Conservation (phyloP, 2,329 filamentous ascomycete species). For the Endocalyx cinctus region DNA sequence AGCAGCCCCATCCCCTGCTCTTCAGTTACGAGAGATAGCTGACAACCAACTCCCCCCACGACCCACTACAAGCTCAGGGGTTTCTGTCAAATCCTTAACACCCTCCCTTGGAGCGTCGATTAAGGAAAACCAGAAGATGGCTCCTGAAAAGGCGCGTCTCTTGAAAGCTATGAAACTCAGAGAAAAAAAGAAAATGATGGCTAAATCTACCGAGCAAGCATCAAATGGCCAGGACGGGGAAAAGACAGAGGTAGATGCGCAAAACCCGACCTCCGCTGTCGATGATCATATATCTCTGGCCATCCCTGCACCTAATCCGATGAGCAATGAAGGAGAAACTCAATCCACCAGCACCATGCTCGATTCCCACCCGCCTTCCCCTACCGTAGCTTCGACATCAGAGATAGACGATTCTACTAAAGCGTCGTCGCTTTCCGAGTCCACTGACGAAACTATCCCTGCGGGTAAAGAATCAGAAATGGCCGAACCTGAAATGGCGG, state of each 20-base stretch:
- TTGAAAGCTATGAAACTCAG: slow-evolving; percentile 92
- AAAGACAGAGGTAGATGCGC: too few species aligned
- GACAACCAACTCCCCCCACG: slow-evolving; percentile 32
- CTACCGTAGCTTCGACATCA: slow-evolving; percentile 44
- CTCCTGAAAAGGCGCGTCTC: slow-evolving; percentile 83
- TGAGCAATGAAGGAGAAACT: slow-evolving; percentile 34
- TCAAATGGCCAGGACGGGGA: too few species aligned
- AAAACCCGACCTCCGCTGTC: slow-evolving; percentile 10
- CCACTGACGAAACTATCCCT: slow-evolving; percentile 56
- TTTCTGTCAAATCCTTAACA: slow-evolving; percentile 37
- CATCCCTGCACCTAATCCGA: slow-evolving; percentile 33
- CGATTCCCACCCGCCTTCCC: slow-evolving; percentile 56
- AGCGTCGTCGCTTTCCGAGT: slow-evolving; percentile 60
- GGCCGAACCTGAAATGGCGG: too few species aligned
- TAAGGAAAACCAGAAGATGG: slow-evolving; percentile 55
- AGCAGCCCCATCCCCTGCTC: too few species aligned
- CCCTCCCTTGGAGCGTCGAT: slow-evolving; percentile 34
- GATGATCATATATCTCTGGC: slow-evolving; percentile 30
- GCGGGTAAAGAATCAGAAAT: too few species aligned
- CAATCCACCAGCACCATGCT: slow-evolving; percentile 43
- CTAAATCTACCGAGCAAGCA: slow-evolving; percentile 20
- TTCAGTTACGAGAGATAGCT: slow-evolving; percentile 22
- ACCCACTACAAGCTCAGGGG: slow-evolving; percentile 41
- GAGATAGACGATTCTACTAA: slow-evolving; percentile 57
- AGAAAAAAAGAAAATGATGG: slow-evolving; percentile 65